Evolutionary conservation across 352 stramenopile genomes (phyloP), one percentile per base, ranked within the genome.

Genomic region (Phytophthora colocasiae): DNA sequence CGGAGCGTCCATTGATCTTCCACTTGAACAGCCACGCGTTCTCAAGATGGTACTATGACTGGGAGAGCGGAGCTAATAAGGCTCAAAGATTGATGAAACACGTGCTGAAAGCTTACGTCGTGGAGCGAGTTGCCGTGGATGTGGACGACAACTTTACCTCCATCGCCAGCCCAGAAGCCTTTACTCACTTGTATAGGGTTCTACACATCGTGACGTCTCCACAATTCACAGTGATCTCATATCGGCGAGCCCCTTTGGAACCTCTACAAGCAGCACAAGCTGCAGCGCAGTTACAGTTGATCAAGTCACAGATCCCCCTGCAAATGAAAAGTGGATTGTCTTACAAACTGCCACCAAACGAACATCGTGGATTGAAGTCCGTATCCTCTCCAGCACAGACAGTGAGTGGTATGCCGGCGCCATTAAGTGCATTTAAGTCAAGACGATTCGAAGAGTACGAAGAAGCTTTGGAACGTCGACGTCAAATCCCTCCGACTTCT

Each of bases 161-260:
- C 1, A 57, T 68, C 15, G 40, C 49, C 6, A 71, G 50, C 43
- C 55, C 17, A 8, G 31, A 67, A 8, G 63, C 63, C 3, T 61
- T 51, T 34, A 70, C 40, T 9, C 66, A 81, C 10, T 41, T 86
- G n/a, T 83, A 85, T 34, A 73, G 75, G 27, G 72, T 91, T 14
- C 39, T 83, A 15, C 66, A 81, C 8, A 65, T 89, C 9, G 64
- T 89, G 50, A 40, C 67, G 14, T 91, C 81, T 6, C 79, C 83
- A 5, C 78, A 90, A 49, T 89, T 91, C 40, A 90, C 81, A 0
- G 79, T 91, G 56, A 88, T 91, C 45, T 91, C 83, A n/a, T 91
- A 90, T 44, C 72, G 80, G 11, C 80, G 83, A 45, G 83, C 83
- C 22, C 78, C 80, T 10, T 41, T 63, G n/a, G 68, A 76, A 12